A percentile compares a stretch with the other conserved stretches of the same genome.
phyloP scores from a whole-genome alignment of 257 asterid genomes.

The Osmanthus fragrans region DNA sequence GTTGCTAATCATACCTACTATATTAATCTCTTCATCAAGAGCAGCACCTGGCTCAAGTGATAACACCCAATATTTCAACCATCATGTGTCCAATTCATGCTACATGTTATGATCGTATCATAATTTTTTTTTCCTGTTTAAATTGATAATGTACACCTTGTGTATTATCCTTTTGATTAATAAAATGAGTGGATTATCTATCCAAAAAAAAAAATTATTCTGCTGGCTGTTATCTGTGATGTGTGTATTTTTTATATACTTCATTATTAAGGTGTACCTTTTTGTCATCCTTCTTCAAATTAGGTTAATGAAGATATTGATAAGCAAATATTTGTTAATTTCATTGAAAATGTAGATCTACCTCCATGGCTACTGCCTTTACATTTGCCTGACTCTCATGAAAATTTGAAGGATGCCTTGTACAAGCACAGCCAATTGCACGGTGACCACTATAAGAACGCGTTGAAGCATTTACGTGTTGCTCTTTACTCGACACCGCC shows the following conservation, averaged over 20 bases:
- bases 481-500: constrained; percentile 69
- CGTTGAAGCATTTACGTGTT: constrained; percentile 57
- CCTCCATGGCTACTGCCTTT: constrained; percentile 87
- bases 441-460: constrained; percentile 51
- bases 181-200: too few species aligned
- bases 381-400: constrained; percentile 56
- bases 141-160: too few species aligned
- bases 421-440: constrained; percentile 47
- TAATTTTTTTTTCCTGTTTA: too few species aligned
- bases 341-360: constrained; percentile 46
- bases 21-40: too few species aligned
- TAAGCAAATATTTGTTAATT: constrained; percentile 20
- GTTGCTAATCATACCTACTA: too few species aligned
- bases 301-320: constrained; percentile 17
- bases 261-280: constrained; percentile 7
- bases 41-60: neutral
- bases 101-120: neutral
- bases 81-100: neutral
- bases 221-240: neutral
- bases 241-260: neutral
- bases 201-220: too few species aligned
- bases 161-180: too few species aligned
- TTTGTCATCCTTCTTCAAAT: constrained; percentile 16
- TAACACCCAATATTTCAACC: neutral
- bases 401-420: constrained; percentile 56